Percentiles rank a stretch among this genome's conserved stretches.
Evolutionary conservation across 2,329 filamentous ascomycete genomes (phyloP).

Genomic region (Trichoderma atrobrunneum): DNA sequence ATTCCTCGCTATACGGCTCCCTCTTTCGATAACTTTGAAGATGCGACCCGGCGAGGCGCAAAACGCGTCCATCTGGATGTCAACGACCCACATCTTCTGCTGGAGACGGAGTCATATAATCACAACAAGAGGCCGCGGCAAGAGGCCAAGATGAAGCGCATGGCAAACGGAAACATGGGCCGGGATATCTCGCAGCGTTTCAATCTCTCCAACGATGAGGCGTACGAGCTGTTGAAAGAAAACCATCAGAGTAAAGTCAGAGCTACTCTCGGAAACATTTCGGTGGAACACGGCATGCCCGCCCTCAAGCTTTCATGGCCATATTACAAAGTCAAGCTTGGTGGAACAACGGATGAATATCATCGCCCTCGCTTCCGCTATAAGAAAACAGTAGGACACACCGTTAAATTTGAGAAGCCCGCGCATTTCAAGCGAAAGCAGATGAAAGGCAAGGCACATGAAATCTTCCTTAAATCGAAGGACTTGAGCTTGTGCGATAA

Average conservation of each 20-base stretch:
- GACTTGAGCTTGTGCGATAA: slow-evolving; percentile 88
- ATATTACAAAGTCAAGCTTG: slow-evolving; percentile 87
- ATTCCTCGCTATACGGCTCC: slow-evolving; percentile 62
- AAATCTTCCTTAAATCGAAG: slow-evolving; percentile 75
- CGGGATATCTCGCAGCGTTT: slow-evolving; percentile 78
- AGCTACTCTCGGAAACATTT: slow-evolving; percentile 83
- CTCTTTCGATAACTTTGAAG: slow-evolving; percentile 77
- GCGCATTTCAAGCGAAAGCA: slow-evolving; percentile 75
- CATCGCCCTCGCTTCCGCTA: slow-evolving; percentile 79
- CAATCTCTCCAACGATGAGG: slow-evolving; percentile 94
- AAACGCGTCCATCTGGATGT: slow-evolving; percentile 81
- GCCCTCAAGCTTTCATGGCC: slow-evolving; percentile 90
- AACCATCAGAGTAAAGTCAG: slow-evolving; percentile 96
- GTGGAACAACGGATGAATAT: slow-evolving; percentile 72
- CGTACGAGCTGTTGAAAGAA: slow-evolving; percentile 92
- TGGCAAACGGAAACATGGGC: slow-evolving; percentile 65
- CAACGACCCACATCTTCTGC: slow-evolving; percentile 81
- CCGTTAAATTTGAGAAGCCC: slow-evolving; percentile 71
- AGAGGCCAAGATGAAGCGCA: slow-evolving; percentile 60
- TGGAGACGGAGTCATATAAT: slow-evolving; percentile 71
- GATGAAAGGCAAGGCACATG: slow-evolving; percentile 74
- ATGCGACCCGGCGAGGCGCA: slow-evolving; percentile 67
- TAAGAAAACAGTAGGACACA: slow-evolving; percentile 62
- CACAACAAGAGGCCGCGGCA: slow-evolving; percentile 58
- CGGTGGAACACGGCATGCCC: slow-evolving; percentile 92